phyloP scores from a whole-genome alignment of 345 rosid genomes.

The Eucalyptus regnans region DNA sequence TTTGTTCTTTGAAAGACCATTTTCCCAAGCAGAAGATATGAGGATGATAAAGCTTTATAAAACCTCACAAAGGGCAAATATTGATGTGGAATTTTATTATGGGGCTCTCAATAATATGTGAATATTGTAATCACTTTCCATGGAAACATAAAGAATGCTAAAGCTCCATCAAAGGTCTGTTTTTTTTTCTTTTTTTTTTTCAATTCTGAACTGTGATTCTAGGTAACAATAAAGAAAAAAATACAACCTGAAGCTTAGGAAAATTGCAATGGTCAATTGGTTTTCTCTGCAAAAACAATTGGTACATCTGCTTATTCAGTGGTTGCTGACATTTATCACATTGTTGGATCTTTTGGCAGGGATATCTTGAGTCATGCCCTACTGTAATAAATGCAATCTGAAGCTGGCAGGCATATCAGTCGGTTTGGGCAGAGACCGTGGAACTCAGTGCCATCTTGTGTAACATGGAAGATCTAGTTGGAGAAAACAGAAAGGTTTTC shows the following conservation, averaged over 20 bases:
- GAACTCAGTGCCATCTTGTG: neutral
- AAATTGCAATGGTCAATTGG: neutral
- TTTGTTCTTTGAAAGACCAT: accelerated
- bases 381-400: neutral
- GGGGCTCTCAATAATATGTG: neutral
- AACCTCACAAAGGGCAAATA: neutral
- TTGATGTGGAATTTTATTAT: neutral
- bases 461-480: neutral
- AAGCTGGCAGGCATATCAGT: neutral
- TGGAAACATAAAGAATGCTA: neutral
- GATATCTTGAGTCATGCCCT: neutral
- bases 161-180: neutral
- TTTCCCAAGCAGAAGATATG: neutral
- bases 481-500: neutral
- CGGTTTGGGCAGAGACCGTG: neutral
- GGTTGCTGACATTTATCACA: neutral
- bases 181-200: neutral
- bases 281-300: neutral
- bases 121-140: accelerated
- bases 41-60: neutral
- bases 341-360: neutral
- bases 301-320: neutral
- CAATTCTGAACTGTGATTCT: neutral
- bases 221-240: neutral
- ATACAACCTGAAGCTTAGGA: neutral